These are phyloP conservation scores for Saturnispora hagleri DNA, from an alignment of 805 yeast species.

Conservation along the genomic window DNA sequence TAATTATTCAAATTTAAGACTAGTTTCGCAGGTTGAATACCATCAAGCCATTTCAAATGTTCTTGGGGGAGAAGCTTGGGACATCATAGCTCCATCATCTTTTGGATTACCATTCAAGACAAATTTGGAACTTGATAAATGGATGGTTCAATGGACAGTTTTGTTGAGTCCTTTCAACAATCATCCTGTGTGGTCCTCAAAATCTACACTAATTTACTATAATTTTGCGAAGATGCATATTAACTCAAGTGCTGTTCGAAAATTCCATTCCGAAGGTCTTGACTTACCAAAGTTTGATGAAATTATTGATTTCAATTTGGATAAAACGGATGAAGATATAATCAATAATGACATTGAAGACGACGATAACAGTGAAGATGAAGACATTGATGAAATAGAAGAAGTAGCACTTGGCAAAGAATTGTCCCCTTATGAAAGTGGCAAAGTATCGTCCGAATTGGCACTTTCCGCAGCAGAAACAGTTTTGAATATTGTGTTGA, in stretches of 20 bases:
- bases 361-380: conserved; percentile 15
- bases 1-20: conserved; percentile 39
- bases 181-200: conserved; percentile 54
- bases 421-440: conserved; percentile 21
- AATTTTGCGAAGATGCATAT: conserved; percentile 71
- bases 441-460: conserved; percentile 31
- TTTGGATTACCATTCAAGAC: conserved; percentile 63
- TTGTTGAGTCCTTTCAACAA: conserved; percentile 47
- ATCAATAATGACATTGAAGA: conserved; percentile 21
- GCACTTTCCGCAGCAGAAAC: conserved; percentile 58
- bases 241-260: conserved; percentile 42
- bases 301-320: conserved; percentile 12
- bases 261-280: conserved; percentile 24
- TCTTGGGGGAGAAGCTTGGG: conserved; percentile 53
- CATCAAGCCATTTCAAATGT: conserved; percentile 55
- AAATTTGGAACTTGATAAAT: conserved; percentile 57
- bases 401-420: conserved; percentile 13
- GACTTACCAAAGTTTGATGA: conserved; percentile 21
- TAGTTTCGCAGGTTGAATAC: conserved; percentile 60
- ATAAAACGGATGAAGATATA: not conserved
- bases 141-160: conserved; percentile 80
- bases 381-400: conserved; percentile 8
- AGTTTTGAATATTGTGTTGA: conserved; percentile 47
- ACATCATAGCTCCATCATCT: conserved; percentile 45
- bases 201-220: conserved; percentile 59